These are phyloP conservation scores for Camellia granthamiana DNA, from an alignment of 148 eudicot genomes.

Conservation along the genomic window DNA sequence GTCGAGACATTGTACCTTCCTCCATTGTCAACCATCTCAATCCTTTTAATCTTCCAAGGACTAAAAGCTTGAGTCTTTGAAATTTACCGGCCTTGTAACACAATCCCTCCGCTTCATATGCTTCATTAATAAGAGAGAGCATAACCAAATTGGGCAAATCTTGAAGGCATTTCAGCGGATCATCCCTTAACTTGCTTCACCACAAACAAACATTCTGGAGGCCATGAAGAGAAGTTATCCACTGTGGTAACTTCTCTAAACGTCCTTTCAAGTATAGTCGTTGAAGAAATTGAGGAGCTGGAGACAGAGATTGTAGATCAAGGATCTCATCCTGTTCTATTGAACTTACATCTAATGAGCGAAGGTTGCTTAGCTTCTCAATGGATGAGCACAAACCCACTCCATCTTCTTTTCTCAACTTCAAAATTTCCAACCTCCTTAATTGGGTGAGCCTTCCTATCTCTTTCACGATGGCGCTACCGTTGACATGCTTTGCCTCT, in stretches of 20 bases:
- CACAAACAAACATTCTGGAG: background rate
- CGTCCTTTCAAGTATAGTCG: background rate
- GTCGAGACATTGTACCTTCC: no score
- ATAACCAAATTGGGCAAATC: no score
- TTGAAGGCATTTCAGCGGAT: background rate
- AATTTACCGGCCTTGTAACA: no score
- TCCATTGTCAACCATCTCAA: no score
- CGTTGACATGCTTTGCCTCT: background rate
- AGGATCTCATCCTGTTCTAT: background rate
- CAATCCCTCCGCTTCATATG: no score
- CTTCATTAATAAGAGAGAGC: no score
- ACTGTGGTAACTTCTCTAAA: conserved; percentile 2
- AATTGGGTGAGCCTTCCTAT: background rate
- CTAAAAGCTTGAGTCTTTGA: no score
- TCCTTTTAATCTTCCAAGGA: no score
- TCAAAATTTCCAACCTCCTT: background rate
- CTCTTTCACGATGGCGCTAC: background rate
- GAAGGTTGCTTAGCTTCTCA: background rate
- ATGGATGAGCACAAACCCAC: background rate
- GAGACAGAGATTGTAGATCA: background rate
- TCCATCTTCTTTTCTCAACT: background rate
- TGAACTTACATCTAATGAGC: background rate
- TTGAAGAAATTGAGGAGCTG: background rate
- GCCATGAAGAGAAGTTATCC: conserved; percentile 10
- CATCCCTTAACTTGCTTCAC: conserved; percentile 1